A percentile compares a stretch with the other conserved stretches of the same genome.
phyloP scores from a whole-genome alignment of 1,284 basidiomycete species.

The Cryptococcus depauperatus region DNA sequence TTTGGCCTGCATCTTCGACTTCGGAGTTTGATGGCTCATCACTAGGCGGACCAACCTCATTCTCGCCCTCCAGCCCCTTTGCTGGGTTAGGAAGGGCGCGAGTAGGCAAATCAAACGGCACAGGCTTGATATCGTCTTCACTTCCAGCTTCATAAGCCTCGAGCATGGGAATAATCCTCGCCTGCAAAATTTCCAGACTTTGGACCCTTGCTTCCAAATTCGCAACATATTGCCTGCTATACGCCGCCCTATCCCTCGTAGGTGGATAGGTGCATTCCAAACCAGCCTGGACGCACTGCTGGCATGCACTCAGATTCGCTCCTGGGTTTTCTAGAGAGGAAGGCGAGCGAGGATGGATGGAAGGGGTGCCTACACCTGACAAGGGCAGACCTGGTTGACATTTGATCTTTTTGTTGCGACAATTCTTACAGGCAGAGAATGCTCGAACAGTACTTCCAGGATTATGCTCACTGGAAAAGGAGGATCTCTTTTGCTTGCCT shows the following conservation, averaged over 20 bases:
- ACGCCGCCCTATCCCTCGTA: conserved; percentile 40
- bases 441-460: conserved; percentile 15
- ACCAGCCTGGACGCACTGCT: conserved; percentile 33
- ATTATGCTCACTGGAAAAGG: background rate
- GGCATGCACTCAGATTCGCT: conserved; percentile 22
- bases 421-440: conserved; percentile 36
- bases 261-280: conserved; percentile 41
- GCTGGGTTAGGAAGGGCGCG: background rate
- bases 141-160: conserved; percentile 32
- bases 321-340: background rate
- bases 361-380: background rate
- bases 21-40: conserved; percentile 44
- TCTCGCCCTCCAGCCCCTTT: background rate
- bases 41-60: conserved; percentile 50
- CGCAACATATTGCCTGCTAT: conserved; percentile 41
- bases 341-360: background rate
- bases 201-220: conserved; percentile 41
- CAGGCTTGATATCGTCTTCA: background rate
- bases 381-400: conserved; percentile 29
- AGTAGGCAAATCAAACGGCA: background rate
- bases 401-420: conserved; percentile 40
- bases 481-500: conserved; percentile 7
- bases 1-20: conserved; percentile 66
- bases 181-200: conserved; percentile 32
- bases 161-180: conserved; percentile 31